Conservation (phyloP, 2,329 filamentous ascomycete species). For the Fusarium papillatum region DNA sequence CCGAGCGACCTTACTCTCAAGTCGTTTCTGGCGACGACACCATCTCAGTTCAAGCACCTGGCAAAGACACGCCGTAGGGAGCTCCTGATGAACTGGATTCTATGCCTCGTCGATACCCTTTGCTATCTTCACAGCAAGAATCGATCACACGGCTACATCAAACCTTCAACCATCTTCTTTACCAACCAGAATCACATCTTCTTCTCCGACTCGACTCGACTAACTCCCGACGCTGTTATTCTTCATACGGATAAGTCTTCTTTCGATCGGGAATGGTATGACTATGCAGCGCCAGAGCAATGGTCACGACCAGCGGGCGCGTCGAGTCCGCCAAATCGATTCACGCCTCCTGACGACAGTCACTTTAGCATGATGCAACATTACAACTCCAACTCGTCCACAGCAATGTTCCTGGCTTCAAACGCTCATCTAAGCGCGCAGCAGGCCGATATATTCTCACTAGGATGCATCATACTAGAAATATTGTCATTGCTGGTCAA, state of each 20-base stretch:
- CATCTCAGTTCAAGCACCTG: conserved; percentile 72
- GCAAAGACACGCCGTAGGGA: conserved; percentile 70
- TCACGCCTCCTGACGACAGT: conserved; percentile 52
- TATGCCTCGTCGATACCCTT: conserved; percentile 78
- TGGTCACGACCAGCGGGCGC: conserved; percentile 60
- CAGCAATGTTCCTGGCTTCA: conserved; percentile 52
- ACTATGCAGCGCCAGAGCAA: conserved; percentile 80
- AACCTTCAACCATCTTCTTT: conserved; percentile 78
- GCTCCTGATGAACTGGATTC: conserved; percentile 80
- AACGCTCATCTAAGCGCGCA: conserved; percentile 64
- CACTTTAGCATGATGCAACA: conserved; percentile 52
- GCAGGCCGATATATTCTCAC: conserved; percentile 79
- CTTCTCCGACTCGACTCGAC: conserved; percentile 71
- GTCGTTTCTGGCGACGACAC: conserved; percentile 75
- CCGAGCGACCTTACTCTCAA: conserved; percentile 76
- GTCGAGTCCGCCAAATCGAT: conserved; percentile 50
- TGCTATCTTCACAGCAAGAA: conserved; percentile 76
- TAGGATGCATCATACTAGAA: conserved; percentile 81
- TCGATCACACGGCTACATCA: conserved; percentile 76
- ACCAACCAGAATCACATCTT: conserved; percentile 76
- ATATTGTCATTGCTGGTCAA: conserved; percentile 78
- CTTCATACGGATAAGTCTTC: conserved; percentile 59
- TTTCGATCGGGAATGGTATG: conserved; percentile 78
- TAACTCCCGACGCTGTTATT: conserved; percentile 58
- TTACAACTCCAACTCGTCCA: conserved; percentile 43